phyloP scores from a whole-genome alignment of 352 stramenopile genomes.

The Phytophthora pistaciae region DNA sequence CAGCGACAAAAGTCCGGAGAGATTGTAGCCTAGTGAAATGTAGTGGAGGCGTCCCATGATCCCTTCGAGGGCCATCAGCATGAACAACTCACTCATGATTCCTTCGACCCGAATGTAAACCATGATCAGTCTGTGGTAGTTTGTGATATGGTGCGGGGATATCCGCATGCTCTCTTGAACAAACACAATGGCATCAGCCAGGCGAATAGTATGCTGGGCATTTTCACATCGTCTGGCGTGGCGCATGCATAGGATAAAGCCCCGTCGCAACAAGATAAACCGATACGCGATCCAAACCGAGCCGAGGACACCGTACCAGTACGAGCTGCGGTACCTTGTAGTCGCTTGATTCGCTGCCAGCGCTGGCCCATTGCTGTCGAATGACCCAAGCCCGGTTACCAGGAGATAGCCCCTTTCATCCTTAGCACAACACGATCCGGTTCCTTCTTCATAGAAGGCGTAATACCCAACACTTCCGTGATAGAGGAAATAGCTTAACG shows the following conservation, averaged over 20 bases:
- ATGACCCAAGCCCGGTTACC: constrained; percentile 17
- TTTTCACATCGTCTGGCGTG: constrained; percentile 9
- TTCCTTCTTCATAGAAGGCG: constrained; percentile 29
- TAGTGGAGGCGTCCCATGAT: constrained; percentile 21
- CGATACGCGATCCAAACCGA: constrained; percentile 22
- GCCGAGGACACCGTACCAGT: constrained; percentile 21
- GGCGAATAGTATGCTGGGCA: neutral
- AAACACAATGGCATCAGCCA: constrained; percentile 24
- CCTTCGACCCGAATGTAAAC: constrained; percentile 33
- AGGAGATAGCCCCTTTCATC: constrained; percentile 14
- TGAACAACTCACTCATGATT: constrained; percentile 37
- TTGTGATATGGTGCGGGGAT: constrained; percentile 24
- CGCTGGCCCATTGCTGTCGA: constrained; percentile 16
- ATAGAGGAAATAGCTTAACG: neutral
- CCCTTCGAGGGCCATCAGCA: constrained; percentile 33
- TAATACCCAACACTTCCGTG: constrained; percentile 4
- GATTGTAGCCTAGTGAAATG: constrained; percentile 37
- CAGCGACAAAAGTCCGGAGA: constrained; percentile 30
- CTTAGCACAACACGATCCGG: constrained; percentile 20
- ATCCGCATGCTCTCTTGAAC: constrained; percentile 32
- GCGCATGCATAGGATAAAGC: constrained; percentile 16
- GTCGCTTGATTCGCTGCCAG: constrained; percentile 8
- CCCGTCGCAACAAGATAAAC: constrained; percentile 15
- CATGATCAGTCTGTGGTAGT: constrained; percentile 25
- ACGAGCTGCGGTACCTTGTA: constrained; percentile 11